These are phyloP conservation scores for Carpinus fangiana DNA, from an alignment of 306 rosid species.

Conservation along the genomic window DNA sequence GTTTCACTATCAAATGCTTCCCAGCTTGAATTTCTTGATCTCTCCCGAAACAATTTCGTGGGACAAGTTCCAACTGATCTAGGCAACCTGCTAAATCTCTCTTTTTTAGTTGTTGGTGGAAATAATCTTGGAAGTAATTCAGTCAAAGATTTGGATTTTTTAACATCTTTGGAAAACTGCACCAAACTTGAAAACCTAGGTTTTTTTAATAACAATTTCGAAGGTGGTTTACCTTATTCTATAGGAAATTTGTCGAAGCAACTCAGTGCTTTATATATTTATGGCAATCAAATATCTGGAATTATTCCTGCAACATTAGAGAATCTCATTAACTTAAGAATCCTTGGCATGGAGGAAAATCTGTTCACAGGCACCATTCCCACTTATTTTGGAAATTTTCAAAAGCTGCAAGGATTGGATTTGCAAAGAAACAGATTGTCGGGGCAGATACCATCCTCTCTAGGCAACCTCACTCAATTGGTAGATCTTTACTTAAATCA, in stretches of 20 bases:
- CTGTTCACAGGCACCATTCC: constrained; percentile 26
- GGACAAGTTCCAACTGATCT: constrained; percentile 31
- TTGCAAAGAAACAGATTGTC: constrained; percentile 6
- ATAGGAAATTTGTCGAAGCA: constrained; percentile 38
- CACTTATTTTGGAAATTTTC: constrained; percentile 4
- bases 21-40: background rate
- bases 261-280: background rate
- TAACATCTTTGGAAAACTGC: constrained; percentile 30
- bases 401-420: background rate
- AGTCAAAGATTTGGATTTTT: constrained; percentile 29
- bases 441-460: constrained; percentile 26
- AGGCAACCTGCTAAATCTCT: constrained; percentile 12
- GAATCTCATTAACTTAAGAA: constrained; percentile 14
- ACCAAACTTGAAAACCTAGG: constrained; percentile 5
- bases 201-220: constrained; percentile 28
- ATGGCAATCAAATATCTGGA: constrained; percentile 21
- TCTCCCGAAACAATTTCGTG: background rate
- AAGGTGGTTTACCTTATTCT: constrained; percentile 34
- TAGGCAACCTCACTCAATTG: constrained; percentile 25
- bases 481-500: background rate
- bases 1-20: constrained; percentile 39
- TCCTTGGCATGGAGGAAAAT: background rate
- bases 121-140: constrained; percentile 39
- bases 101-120: fast-evolving
- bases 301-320: constrained; percentile 28